Evolutionary conservation across 371 early-diverging fungal genomes (phyloP).

Genomic region (Zychaea mexicana): DNA sequence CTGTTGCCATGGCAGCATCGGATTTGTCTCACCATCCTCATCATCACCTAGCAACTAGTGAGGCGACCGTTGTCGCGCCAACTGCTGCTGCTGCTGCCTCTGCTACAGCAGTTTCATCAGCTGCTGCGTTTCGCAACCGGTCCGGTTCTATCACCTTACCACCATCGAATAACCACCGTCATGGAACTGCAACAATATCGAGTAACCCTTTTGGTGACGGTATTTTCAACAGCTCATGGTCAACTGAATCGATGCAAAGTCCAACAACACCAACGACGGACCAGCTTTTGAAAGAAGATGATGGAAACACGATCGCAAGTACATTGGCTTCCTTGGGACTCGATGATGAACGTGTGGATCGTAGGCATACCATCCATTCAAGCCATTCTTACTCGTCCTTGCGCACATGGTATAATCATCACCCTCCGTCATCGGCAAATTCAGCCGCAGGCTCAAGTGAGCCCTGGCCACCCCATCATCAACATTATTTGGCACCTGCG

Average conservation of each 20-base stretch:
- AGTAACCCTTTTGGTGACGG: slow-evolving; percentile 23
- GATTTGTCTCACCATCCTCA: too few relatives aligned
- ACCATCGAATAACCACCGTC: slow-evolving; percentile 5
- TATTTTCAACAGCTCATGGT: slow-evolving; percentile 18
- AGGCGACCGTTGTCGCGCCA: slow-evolving; percentile 2
- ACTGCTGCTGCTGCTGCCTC: slow-evolving; percentile 1
- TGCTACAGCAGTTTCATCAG: slow-evolving; percentile 21
- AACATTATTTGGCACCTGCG: slow-evolving; percentile 5
- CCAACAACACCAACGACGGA: slow-evolving; percentile 40
- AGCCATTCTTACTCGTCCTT: slow-evolving; percentile 36
- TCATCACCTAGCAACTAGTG: too few relatives aligned
- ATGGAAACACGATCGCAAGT: slow-evolving; percentile 57
- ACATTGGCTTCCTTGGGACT: slow-evolving; percentile 74
- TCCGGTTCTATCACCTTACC: slow-evolving; percentile 47
- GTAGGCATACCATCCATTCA: slow-evolving; percentile 17
- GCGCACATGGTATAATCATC: slow-evolving; percentile 11
- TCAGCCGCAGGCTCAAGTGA: background rate
- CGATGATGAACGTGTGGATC: slow-evolving; percentile 49
- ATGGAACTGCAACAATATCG: too few relatives aligned
- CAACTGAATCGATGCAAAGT: slow-evolving; percentile 18
- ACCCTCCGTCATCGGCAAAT: slow-evolving; percentile 1
- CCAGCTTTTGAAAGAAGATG: slow-evolving; percentile 45
- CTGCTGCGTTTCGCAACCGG: slow-evolving; percentile 47
- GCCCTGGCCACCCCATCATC: background rate
- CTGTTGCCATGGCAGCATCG: too few relatives aligned